Evolutionary conservation across 2,329 filamentous ascomycete species (phyloP), one percentile per base, ranked within the genome.

Genomic region (Raffaelea arxii): DNA sequence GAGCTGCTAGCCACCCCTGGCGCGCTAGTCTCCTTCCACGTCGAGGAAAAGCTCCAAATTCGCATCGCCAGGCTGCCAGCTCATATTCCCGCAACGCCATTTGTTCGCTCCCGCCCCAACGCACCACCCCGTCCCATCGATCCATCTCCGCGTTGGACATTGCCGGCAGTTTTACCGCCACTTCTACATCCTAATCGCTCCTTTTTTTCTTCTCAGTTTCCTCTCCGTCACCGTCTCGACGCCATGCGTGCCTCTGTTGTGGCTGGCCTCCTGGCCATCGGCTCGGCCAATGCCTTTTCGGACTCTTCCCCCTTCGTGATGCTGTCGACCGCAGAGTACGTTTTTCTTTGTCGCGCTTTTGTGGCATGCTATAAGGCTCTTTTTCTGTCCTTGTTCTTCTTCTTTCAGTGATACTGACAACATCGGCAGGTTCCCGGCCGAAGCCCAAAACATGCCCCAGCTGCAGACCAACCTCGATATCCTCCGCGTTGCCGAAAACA

Each of bases 301-400:
- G 84, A 95, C 65, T 88, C 90, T 2, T 90, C 87, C 46, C 91
- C 92, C 18, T 92, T 95, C 65, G 77, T 95, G 61, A 69, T 96
- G 54, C 83, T 94, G 63, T 96, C 91, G 25, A 91, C 84, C 40
- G 77, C 84, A 52, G 71, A 82, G 90, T 95, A 82, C 58, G 82
- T 59, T 46, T 51, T 23, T 22, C 39, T 51, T 25, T 36, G 19
- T 35, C 9, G 9, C 19, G 18, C 16, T 16, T 30, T 32, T 14
- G 6, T 46, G 14, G 24, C n/a, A n/a, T n/a, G n/a, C 25, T 25
- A 12, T 21, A 18, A n/a, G 22, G 22, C n/a, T 19, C 2, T 23
- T 41, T 23, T 12, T 16, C 6, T 35, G 6, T 27, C n/a, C 22
- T 21, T 24, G 10, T n/a, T 11, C 7, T 30, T 35, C 16, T 7